Base-by-base conservation (phyloP, 768 basidiomycete species). In the Lactifluus hygrophoroides region DNA sequence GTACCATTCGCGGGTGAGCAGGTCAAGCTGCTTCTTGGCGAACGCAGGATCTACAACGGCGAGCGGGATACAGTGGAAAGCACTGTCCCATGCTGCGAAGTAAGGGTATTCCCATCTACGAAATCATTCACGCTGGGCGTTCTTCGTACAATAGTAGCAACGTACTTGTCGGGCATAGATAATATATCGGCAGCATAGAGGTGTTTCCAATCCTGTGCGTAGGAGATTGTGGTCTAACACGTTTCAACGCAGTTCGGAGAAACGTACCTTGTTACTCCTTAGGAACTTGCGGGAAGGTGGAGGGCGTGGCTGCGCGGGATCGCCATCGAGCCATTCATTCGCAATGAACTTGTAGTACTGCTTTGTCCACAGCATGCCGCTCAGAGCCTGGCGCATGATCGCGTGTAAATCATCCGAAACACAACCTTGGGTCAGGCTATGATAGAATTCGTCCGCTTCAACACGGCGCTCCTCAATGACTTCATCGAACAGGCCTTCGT, bases 301-400 rank as follows among this genome's bases (percentile, higher is more conserved):
- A 4, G 96, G 96, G 19, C 92, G 81, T 9, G 94, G 95, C 70
- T 99, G 96, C 11, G 88, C 87, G 3, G 93, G 86, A 74, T 99
- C 96, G 30, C 96, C 96, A 59, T 91, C 84, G 51, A 95, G 79
- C 96, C 96, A 99, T 60, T 95, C 89, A 67, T 89, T 88, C 71
- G 97, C 94, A 59, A 97, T 84, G 72, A 97, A 97, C 69, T 89
- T 80, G 75, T 98, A 99, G 71, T 84, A 91, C 68, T 98, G 96
- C 75, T 98, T 99, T 46, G 90, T 93, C 95, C 96, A 98, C 52
- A 99, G 74, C 96, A 99, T 98, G 11, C 96, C 96, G 21, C 84
- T 84, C 49, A 99, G 74, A 21, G 94, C 96, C 73, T 98, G 96
- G 61, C 96, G 78, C 91, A 91, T 96, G 64, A 99, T 88, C 71